A percentile compares a stretch with the other conserved stretches of the same genome.
phyloP scores from a whole-genome alignment of 2,329 filamentous ascomycete species.

The Chrysoporthe deuterocubensis region DNA sequence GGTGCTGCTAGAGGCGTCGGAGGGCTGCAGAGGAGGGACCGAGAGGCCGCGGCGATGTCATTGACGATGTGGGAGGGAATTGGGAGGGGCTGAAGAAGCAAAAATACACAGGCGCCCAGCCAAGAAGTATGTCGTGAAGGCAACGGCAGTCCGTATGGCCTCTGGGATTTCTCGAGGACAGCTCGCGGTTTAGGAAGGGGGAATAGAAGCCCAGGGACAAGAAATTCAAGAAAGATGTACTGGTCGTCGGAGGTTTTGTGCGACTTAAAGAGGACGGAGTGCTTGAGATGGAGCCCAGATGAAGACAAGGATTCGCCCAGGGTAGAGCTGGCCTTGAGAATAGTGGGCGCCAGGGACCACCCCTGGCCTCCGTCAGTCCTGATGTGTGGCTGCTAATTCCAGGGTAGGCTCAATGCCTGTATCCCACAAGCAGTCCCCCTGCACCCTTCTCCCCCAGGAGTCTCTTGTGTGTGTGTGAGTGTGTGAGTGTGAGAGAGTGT shows the following conservation, averaged over 20 bases:
- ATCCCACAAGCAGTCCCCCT: slow-evolving; percentile 36
- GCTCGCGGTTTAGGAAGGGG: slow-evolving; percentile 34
- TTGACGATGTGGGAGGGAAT: slow-evolving; percentile 19
- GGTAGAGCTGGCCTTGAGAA: slow-evolving; percentile 38
- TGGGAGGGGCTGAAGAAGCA: slow-evolving; percentile 3
- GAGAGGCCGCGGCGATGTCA: slow-evolving; percentile 26
- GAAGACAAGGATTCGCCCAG: slow-evolving; percentile 44
- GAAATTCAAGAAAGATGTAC: slow-evolving; percentile 28
- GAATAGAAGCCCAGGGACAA: slow-evolving; percentile 26
- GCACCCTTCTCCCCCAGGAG: slow-evolving; percentile 10
- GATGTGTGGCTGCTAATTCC: slow-evolving; percentile 45
- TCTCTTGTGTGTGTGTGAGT: not conserved
- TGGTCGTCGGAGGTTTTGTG: slow-evolving; percentile 52
- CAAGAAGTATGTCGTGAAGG: slow-evolving; percentile 28
- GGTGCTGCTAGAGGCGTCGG: slow-evolving; percentile 47
- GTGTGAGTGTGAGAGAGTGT: slow-evolving; percentile 1
- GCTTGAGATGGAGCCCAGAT: slow-evolving; percentile 48
- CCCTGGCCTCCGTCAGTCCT: slow-evolving; percentile 38
- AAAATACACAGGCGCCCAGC: slow-evolving; percentile 1
- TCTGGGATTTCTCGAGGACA: slow-evolving; percentile 18
- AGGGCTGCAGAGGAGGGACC: slow-evolving; percentile 47
- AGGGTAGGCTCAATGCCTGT: slow-evolving; percentile 38
- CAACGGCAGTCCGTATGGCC: slow-evolving; percentile 20
- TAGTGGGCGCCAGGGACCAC: slow-evolving; percentile 43
- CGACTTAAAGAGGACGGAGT: slow-evolving; percentile 50